Percentiles rank a stretch among this genome's conserved stretches.
Conservation (phyloP, 2,329 filamentous ascomycete species). For the Fusarium vanettenii region DNA sequence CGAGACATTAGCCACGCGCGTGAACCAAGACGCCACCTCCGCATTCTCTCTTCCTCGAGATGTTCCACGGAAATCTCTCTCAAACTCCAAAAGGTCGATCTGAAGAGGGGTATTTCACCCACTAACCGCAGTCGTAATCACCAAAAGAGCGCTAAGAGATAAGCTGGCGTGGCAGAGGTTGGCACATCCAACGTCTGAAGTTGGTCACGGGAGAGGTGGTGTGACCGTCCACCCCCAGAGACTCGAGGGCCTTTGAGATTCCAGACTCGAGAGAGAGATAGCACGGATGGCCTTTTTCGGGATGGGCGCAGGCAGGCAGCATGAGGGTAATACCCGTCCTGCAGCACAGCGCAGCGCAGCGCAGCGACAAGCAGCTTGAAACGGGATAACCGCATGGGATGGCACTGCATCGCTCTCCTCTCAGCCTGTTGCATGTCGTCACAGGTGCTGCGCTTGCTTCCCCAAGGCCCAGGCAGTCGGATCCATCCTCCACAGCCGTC, state of each 20-base stretch:
- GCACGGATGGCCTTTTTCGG: background rate
- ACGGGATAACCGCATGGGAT: slow-evolving; percentile 9
- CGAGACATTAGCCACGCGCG: slow-evolving; percentile 16
- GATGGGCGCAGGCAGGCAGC: background rate
- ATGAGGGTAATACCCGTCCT: slow-evolving; percentile 12
- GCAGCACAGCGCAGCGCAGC: background rate
- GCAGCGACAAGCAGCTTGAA: slow-evolving; percentile 1
- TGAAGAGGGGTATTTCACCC: background rate
- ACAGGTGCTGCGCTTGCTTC: slow-evolving; percentile 9
- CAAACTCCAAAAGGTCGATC: background rate
- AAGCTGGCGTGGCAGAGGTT: background rate
- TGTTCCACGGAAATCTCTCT: background rate
- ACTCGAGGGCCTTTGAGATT: background rate
- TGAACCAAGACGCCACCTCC: slow-evolving; percentile 37
- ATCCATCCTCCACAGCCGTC: slow-evolving; percentile 15
- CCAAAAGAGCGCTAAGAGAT: background rate
- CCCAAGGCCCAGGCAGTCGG: slow-evolving; percentile 24
- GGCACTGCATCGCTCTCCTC: no score
- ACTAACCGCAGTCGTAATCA: background rate
- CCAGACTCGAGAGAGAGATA: background rate
- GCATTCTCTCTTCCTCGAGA: slow-evolving; percentile 8
- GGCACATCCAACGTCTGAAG: slow-evolving; percentile 2
- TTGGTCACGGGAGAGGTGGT: slow-evolving; percentile 33
- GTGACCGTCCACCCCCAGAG: slow-evolving; percentile 16
- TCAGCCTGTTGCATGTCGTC: no score